Percentiles rank a stretch among this genome's conserved stretches.
Evolutionary conservation across 1,284 basidiomycete species (phyloP).

Genomic region (Puccinia polysora): DNA sequence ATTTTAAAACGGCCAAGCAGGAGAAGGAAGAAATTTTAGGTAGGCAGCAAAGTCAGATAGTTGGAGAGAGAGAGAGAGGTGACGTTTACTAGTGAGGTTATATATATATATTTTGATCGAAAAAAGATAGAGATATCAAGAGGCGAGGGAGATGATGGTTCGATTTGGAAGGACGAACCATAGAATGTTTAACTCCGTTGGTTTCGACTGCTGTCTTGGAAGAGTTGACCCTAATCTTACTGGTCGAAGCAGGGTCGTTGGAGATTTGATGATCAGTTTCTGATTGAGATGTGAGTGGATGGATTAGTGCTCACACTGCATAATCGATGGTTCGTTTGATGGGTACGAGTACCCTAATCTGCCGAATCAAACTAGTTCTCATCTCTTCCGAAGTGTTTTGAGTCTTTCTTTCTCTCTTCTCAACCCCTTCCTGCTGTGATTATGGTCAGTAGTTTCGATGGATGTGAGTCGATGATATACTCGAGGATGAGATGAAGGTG

Average conservation of each 20-base stretch:
- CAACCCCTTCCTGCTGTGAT: no score
- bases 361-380: slow-evolving; percentile 48
- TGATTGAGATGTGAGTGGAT: slow-evolving; percentile 18
- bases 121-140: slow-evolving; percentile 59
- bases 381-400: slow-evolving; percentile 53
- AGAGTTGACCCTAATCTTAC: slow-evolving; percentile 89
- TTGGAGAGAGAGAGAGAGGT: no score
- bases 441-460: no score
- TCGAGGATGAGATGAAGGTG: no score
- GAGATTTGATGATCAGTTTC: slow-evolving; percentile 1
- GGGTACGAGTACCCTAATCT: slow-evolving; percentile 75
- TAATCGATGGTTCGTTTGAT: slow-evolving; percentile 65
- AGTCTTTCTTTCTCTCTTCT: no score
- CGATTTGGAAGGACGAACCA: slow-evolving; percentile 69
- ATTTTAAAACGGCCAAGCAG: no score
- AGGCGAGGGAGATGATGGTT: slow-evolving; percentile 71
- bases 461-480: no score
- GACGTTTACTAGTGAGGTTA: not conserved
- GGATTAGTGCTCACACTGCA: slow-evolving; percentile 48
- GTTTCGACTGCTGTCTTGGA: slow-evolving; percentile 87
- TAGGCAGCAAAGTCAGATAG: no score
- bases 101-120: not conserved
- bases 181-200: slow-evolving; percentile 88
- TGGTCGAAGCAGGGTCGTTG: slow-evolving; percentile 52
- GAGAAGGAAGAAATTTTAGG: no score